Base-by-base conservation (phyloP, 1,139 yeast genomes). In the Hyphopichia burtonii region DNA sequence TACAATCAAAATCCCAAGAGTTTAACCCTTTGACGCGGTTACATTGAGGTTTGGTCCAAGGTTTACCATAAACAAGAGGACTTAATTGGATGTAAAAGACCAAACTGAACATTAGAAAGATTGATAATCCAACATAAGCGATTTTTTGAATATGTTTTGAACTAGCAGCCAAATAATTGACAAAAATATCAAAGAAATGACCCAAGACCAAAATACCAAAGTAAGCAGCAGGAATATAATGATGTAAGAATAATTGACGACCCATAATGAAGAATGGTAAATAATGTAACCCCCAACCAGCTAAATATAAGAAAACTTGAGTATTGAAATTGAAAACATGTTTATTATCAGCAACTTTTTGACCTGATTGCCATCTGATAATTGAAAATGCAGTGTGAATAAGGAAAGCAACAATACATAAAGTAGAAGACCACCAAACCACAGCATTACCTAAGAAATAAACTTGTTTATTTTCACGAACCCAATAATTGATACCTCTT, bases 401-500 rank as follows among this genome's bases (percentile, higher is more conserved):
- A 3, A 63, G 67, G 55, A 86, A 87, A 1, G 78, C 65, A 12
- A 73, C 65, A 48, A 88, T 68, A 20, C 80, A 62, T 12, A 76
- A 73, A 31, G 95, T 71, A n/a, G 85, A 76, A 4, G 86, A 61
- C 93, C 95, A 91, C 97, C 98, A 94, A 36, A 84, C 72, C 40
- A 87, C 79, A 17, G 93, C 91, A 61, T 94, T 94, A 61, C 99
- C 99, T 37, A 93, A 61, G 49, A 94, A 75, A 63, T 93, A 94
- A 36, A 93, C 81, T 61, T 87, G 96, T 51, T 76, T 79, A 60
- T 85, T 75, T 47, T 86, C 82, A 55, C 76, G 74, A 51, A 78
- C 83, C 98, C 98, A 93, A 71, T 93, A 94, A 67, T 89, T 89
- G 65, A 94, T 93, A 62, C 99, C 99, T 65, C 98, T 84, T 48